Evolutionary conservation across 768 basidiomycete species (phyloP).

Genomic region (Leucocoprinus birnbaumii): DNA sequence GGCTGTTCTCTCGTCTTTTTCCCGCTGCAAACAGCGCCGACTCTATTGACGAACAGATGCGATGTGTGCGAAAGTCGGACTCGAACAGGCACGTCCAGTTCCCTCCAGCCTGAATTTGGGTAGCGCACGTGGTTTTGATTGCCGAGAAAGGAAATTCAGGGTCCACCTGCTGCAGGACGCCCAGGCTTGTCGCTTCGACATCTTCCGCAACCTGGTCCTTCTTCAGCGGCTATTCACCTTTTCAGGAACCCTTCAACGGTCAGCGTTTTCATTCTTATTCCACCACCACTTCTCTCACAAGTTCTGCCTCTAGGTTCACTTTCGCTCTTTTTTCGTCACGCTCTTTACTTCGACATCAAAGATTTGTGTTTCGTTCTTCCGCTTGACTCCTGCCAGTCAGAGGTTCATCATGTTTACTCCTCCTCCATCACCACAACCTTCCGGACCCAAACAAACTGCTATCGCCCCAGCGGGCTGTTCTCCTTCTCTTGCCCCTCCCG

Average conservation of each 20-base stretch:
- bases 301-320: conserved; percentile 15
- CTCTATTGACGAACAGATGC: background rate
- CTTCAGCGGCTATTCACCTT: background rate
- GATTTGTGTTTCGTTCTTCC: background rate
- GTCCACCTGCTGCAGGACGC: background rate
- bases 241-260: background rate
- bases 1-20: too few species aligned
- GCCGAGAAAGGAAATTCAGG: conserved; percentile 1
- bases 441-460: background rate
- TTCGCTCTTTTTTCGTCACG: conserved; percentile 14
- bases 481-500: conserved; percentile 1
- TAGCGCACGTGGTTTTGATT: background rate
- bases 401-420: conserved; percentile 29
- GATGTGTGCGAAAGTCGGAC: too few species aligned
- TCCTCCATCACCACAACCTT: conserved; percentile 29
- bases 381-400: background rate
- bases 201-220: background rate
- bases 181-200: conserved; percentile 8
- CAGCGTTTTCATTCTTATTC: conserved; percentile 1
- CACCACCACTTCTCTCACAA: conserved; percentile 21
- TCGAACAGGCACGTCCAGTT: background rate
- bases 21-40: too few species aligned
- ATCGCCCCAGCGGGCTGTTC: background rate
- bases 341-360: conserved; percentile 2
- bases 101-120: background rate